A percentile compares a stretch with the other conserved stretches of the same genome.
Conservation (phyloP, 2,329 filamentous ascomycete genomes). For the Periconia macrospinosa region DNA sequence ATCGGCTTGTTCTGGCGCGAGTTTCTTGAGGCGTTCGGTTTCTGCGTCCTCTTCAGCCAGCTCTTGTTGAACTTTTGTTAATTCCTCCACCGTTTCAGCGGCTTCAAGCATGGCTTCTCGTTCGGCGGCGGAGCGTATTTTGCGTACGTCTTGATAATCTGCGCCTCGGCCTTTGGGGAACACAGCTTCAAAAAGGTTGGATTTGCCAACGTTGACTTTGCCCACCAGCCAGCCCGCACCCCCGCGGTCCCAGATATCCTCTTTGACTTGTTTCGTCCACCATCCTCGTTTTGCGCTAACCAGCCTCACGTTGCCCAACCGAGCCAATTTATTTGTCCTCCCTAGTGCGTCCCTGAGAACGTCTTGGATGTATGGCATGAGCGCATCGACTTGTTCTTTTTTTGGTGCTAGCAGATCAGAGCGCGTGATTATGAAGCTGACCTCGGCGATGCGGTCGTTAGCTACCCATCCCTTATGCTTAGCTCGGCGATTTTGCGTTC, state of each 20-base stretch:
- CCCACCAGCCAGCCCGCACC: constrained; percentile 95
- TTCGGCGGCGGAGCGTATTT: constrained; percentile 36
- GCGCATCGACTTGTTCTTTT: constrained; percentile 77
- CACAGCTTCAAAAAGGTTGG: constrained; percentile 81
- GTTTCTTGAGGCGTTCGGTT: constrained; percentile 20
- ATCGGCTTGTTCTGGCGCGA: constrained; percentile 21
- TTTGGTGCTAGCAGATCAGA: constrained; percentile 82
- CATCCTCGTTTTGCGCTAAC: constrained; percentile 85
- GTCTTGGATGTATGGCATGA: constrained; percentile 83
- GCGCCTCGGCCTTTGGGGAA: constrained; percentile 69
- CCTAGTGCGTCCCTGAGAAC: constrained; percentile 78
- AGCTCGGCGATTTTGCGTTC: constrained; percentile 79
- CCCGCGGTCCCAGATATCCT: constrained; percentile 80
- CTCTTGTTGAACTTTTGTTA: constrained; percentile 26
- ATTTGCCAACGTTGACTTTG: constrained; percentile 98
- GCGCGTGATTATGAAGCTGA: constrained; percentile 89
- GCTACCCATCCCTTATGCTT: constrained; percentile 65
- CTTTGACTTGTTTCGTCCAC: constrained; percentile 87
- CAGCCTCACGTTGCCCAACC: constrained; percentile 84
- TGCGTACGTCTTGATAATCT: constrained; percentile 40
- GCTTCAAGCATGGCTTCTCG: constrained; percentile 32
- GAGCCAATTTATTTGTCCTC: constrained; percentile 65
- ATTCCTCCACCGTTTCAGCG: constrained; percentile 30
- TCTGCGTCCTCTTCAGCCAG: constrained; percentile 39
- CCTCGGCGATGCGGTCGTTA: constrained; percentile 68